These are phyloP conservation scores for Hypoxylon sp. DNA, from an alignment of 2,329 filamentous ascomycete genomes.

Conservation along the genomic window DNA sequence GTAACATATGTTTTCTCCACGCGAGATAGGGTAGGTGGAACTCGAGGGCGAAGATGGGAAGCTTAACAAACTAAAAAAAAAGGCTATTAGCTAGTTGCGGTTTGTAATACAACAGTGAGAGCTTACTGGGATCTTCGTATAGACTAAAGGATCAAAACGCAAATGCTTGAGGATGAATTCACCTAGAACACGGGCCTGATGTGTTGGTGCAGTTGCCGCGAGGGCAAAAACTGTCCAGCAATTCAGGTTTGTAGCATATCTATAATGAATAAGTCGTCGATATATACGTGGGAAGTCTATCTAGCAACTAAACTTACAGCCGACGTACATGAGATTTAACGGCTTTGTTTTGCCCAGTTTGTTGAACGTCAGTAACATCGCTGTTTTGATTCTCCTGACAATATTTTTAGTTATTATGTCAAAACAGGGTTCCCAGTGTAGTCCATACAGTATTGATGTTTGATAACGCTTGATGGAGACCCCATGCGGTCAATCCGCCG, in stretches of 20 bases:
- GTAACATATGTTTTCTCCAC: slow-evolving; percentile 17
- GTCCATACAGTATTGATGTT: not conserved
- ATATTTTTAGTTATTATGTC: not conserved
- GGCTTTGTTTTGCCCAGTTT: not conserved
- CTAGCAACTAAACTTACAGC: not conserved
- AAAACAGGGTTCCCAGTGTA: not conserved
- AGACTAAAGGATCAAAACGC: slow-evolving; percentile 14
- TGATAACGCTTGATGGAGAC: slow-evolving; percentile 12
- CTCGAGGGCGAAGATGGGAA: slow-evolving; percentile 22
- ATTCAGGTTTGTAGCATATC: slow-evolving; percentile 30
- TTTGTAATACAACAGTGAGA: not conserved
- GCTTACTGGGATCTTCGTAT: slow-evolving; percentile 21
- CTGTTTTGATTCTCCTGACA: not conserved
- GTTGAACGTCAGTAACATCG: not conserved
- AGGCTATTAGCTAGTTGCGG: not conserved
- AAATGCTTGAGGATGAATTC: slow-evolving; percentile 35
- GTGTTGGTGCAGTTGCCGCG: slow-evolving; percentile 13
- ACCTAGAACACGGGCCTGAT: slow-evolving; percentile 15
- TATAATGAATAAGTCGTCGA: slow-evolving; percentile 4
- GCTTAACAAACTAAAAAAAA: slow-evolving; percentile 1
- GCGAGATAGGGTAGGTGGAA: slow-evolving; percentile 32
- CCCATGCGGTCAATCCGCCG: slow-evolving; percentile 11
- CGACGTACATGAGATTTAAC: not conserved
- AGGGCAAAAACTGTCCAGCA: slow-evolving; percentile 32
- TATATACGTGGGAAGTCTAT: not conserved